Evolutionary conservation across 257 asterid species (phyloP).

Genomic region (Knoxia roxburghii): DNA sequence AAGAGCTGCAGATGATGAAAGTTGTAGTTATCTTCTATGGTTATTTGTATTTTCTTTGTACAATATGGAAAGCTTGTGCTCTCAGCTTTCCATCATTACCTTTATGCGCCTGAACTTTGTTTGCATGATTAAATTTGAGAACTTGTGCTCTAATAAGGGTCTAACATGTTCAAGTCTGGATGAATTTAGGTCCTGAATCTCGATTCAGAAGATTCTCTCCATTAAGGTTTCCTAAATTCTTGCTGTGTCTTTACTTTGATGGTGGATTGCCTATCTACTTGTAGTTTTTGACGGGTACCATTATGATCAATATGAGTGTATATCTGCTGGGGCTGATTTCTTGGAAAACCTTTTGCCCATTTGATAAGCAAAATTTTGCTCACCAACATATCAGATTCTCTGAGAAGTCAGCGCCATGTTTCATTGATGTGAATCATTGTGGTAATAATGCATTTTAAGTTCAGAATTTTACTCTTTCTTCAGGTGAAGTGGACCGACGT

Average conservation of each 20-base stretch:
- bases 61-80: background rate
- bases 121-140: background rate
- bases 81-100: background rate
- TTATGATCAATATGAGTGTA: background rate
- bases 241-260: too few species aligned
- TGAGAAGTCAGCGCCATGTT: background rate
- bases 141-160: background rate
- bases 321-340: background rate
- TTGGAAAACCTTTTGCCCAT: background rate
- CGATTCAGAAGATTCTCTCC: too few species aligned
- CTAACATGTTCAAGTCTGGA: too few species aligned
- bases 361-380: too few species aligned
- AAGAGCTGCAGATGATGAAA: background rate
- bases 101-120: background rate
- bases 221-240: too few species aligned
- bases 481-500: constrained; percentile 12
- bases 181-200: too few species aligned
- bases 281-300: background rate
- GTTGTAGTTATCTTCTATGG: background rate
- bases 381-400: background rate
- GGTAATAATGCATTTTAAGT: background rate
- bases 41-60: background rate
- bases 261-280: background rate
- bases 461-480: background rate
- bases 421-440: background rate